phyloP scores from a whole-genome alignment of 1,284 basidiomycete species.

The Leccinum subrobustum region DNA sequence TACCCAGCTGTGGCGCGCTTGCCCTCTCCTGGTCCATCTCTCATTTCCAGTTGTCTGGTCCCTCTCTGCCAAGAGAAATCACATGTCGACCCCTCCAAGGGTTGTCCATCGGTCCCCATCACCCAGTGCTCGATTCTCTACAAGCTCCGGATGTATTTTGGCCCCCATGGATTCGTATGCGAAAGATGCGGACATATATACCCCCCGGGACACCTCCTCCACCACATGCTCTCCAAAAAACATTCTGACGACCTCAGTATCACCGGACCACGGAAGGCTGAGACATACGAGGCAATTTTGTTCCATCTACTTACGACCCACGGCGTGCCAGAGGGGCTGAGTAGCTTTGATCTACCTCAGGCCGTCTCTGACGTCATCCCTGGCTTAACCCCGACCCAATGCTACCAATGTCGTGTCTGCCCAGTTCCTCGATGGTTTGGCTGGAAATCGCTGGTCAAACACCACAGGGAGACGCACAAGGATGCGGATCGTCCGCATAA shows the following conservation, averaged over 20 bases:
- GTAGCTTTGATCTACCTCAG: too few relatives aligned
- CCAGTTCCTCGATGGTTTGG: not conserved
- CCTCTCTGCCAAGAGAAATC: not conserved
- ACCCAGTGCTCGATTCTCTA: not conserved
- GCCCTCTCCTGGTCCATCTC: not conserved
- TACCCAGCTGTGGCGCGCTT: not conserved
- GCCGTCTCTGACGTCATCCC: not conserved
- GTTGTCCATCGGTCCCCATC: not conserved
- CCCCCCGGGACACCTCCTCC: not conserved
- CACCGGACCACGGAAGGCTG: not conserved
- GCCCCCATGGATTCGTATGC: too few relatives aligned
- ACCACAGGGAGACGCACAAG: not conserved
- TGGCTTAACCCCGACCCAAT: not conserved
- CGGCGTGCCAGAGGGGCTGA: not conserved
- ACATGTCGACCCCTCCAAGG: not conserved
- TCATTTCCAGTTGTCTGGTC: not conserved
- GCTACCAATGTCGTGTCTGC: not conserved
- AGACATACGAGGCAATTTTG: not conserved
- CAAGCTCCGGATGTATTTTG: not conserved
- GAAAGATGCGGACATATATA: not conserved
- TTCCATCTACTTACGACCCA: not conserved
- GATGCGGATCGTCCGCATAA: not conserved
- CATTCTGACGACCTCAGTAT: not conserved
- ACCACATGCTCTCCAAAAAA: not conserved
- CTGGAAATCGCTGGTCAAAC: not conserved